Evolutionary conservation across 768 basidiomycete genomes (phyloP).

Genomic region (Termitomyces sp.): DNA sequence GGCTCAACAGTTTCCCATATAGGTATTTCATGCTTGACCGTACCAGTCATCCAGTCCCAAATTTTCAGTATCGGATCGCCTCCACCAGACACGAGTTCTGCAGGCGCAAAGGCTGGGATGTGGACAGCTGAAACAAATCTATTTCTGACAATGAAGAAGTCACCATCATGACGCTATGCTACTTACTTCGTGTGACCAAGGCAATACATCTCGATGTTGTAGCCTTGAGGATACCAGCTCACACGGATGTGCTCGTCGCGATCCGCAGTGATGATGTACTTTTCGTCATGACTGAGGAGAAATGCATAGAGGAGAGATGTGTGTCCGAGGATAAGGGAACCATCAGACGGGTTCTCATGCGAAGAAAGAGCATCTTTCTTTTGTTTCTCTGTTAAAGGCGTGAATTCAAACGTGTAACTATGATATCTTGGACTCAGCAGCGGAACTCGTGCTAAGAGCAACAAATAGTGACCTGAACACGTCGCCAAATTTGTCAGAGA

Average conservation of each 20-base stretch:
- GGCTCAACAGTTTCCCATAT: slow-evolving; percentile 44
- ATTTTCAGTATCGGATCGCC: slow-evolving; percentile 74
- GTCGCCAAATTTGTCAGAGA: slow-evolving; percentile 95
- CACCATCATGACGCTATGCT: background rate
- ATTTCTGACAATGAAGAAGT: background rate
- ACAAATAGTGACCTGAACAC: slow-evolving; percentile 60
- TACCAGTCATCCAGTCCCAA: slow-evolving; percentile 77
- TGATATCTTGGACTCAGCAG: background rate
- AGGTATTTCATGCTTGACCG: slow-evolving; percentile 42
- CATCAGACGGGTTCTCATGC: slow-evolving; percentile 66
- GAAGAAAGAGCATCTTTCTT: slow-evolving; percentile 41
- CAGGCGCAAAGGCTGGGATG: slow-evolving; percentile 43
- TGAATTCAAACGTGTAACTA: slow-evolving; percentile 58
- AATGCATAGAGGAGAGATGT: slow-evolving; percentile 78
- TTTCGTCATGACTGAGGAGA: slow-evolving; percentile 60
- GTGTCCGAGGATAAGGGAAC: slow-evolving; percentile 78
- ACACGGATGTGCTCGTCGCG: slow-evolving; percentile 94
- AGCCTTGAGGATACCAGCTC: slow-evolving; percentile 85
- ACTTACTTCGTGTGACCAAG: slow-evolving; percentile 78
- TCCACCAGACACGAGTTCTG: slow-evolving; percentile 75
- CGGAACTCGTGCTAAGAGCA: background rate
- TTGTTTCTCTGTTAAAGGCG: slow-evolving; percentile 24
- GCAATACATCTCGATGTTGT: slow-evolving; percentile 81
- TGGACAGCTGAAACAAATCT: slow-evolving; percentile 82
- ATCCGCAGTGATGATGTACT: slow-evolving; percentile 83